Base-by-base conservation (phyloP, 192 early-diverging fungal species). In the Coemansia sp. region DNA sequence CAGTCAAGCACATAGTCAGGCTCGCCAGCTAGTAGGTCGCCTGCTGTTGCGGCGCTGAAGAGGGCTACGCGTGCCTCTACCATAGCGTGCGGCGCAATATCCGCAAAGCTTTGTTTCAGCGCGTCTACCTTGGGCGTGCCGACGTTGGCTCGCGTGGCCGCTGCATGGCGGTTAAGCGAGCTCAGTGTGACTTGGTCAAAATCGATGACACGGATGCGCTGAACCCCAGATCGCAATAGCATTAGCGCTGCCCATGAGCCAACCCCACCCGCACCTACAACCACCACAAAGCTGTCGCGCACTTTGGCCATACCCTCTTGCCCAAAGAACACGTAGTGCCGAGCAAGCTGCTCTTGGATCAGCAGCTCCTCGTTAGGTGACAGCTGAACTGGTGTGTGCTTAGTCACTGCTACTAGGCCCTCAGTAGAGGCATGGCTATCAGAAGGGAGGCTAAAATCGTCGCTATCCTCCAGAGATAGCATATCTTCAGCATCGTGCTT, bases 151-250 rank as follows among this genome's bases (percentile, higher is more conserved):
- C 91, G 88, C 0, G 90, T 93, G 7, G 95, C 95, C 3, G 97
- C 94, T 0, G 95, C 94, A 62, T 98, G 97, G 44, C 97, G 85
- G 78, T 99, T 99, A 66, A 99, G 84, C n/a, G 87, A 89, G 42
- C 93, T 94, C 23, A 98, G 80, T 1, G 95, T 94, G 15, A 99
- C 96, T 79, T 98, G 95, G 81, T 99, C 97, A 83, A 99, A 99
- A 64, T 99, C 97, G 60, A 99, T 95, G 36, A 99, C 75, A 19
- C 96, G 88, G 38, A 99, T 81, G 31, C 85, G 85, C 66, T 90
- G 89, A 1, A 97, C 92, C 23, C 97, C 97, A 15, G 93, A 90
- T 50, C 96, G 86, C 61, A 94, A 67, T 12, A 99, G 85, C 95
- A 99, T 95, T 44, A 94, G 84, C 5, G 96, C 95, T 31, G 94